Percentiles rank a stretch among this genome's conserved stretches.
These are phyloP conservation scores for Ophiostoma tasmaniense DNA, from an alignment of 2,329 filamentous ascomycete genomes.

Conservation along the genomic window DNA sequence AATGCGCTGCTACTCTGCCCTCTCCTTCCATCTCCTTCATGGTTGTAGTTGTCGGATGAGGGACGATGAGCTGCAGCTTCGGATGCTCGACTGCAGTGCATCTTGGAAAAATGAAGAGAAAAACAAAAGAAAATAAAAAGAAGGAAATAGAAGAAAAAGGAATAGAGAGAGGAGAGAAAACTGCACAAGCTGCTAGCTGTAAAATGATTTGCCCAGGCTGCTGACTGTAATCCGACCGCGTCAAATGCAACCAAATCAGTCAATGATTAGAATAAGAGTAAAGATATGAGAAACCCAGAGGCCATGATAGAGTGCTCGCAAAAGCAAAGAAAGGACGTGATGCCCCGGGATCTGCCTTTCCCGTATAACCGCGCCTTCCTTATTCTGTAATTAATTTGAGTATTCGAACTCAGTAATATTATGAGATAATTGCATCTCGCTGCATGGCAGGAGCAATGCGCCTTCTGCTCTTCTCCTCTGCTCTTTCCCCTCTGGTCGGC, in stretches of 20 bases:
- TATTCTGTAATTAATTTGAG: neutral
- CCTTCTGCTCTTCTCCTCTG: neutral
- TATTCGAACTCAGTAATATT: neutral
- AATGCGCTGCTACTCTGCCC: neutral
- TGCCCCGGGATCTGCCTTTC: neutral
- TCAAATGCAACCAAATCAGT: neutral
- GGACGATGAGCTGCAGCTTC: neutral
- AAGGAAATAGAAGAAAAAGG: too few species aligned
- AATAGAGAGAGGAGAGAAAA: too few species aligned
- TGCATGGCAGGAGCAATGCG: neutral
- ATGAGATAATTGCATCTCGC: neutral
- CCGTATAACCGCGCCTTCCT: neutral
- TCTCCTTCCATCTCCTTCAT: neutral
- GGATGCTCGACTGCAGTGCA: neutral
- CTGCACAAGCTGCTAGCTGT: too few species aligned
- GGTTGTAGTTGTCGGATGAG: neutral
- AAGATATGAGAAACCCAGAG: too few species aligned
- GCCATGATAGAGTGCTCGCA: too few species aligned
- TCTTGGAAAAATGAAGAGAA: too few species aligned
- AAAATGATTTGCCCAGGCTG: neutral
- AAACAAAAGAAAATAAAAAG: too few species aligned
- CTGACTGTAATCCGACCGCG: neutral
- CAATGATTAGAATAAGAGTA: too few species aligned
- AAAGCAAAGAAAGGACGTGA: neutral
- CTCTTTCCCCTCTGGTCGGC: neutral